Conservation (phyloP, 306 rosid species). For the Cucumis cinereus region DNA sequence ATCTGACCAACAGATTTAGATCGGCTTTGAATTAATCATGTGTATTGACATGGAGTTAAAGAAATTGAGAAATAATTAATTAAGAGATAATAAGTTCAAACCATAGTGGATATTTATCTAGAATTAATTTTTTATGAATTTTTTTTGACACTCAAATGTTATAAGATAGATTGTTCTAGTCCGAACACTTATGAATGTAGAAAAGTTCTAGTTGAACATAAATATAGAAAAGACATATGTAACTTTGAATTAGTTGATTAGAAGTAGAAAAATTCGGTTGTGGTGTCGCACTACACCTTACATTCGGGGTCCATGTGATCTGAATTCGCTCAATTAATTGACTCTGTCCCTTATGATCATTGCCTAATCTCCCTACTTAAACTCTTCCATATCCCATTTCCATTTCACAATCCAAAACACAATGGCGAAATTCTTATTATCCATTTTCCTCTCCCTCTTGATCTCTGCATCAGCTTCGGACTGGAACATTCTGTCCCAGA, state of each 20-base stretch:
- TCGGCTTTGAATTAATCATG: too few relatives aligned
- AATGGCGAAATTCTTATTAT: constrained; percentile 21
- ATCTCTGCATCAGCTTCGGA: constrained; percentile 24
- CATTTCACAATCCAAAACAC: not conserved
- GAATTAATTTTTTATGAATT: too few relatives aligned
- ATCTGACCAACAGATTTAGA: too few relatives aligned
- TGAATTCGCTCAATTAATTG: not conserved
- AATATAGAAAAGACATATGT: too few relatives aligned
- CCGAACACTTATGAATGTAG: too few relatives aligned
- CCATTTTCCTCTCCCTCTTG: constrained; percentile 13
- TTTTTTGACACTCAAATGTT: too few relatives aligned
- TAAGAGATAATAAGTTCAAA: too few relatives aligned
- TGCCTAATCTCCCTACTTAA: not conserved
- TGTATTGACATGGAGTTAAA: too few relatives aligned
- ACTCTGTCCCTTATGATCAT: not conserved
- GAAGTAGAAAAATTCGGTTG: not conserved
- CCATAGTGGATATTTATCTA: too few relatives aligned
- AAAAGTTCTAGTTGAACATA: too few relatives aligned
- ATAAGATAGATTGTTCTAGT: too few relatives aligned
- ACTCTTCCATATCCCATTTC: not conserved
- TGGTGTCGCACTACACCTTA: not conserved
- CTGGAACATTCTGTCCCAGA: constrained; percentile 43
- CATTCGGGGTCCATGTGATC: not conserved
- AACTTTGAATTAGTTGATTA: not conserved
- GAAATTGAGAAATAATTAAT: too few relatives aligned